A percentile compares a stretch with the other conserved stretches of the same genome.
Evolutionary conservation across 768 basidiomycete genomes (phyloP).

Genomic region (Chalciporus sphaerocephalus): DNA sequence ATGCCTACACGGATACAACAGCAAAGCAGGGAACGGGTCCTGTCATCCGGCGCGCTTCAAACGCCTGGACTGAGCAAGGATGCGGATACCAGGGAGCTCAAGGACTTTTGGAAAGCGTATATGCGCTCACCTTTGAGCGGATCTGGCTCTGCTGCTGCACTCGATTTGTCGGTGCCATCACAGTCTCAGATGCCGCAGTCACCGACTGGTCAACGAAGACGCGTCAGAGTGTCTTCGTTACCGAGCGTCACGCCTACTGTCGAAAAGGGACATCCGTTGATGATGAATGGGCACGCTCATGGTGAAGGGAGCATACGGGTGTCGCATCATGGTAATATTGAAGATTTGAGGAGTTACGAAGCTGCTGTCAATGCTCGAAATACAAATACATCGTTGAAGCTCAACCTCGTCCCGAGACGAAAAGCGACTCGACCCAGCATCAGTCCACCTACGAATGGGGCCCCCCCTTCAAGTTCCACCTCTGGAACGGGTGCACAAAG

Average conservation of each 20-base stretch:
- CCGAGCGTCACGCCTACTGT: slow-evolving; percentile 65
- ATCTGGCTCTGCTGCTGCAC: slow-evolving; percentile 15
- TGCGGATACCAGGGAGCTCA: slow-evolving; percentile 45
- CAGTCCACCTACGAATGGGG: slow-evolving; percentile 16
- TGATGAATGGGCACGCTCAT: slow-evolving; percentile 19
- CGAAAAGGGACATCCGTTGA: slow-evolving; percentile 19
- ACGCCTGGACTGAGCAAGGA: slow-evolving; percentile 35
- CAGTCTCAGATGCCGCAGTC: slow-evolving; percentile 24
- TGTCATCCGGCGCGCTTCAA: slow-evolving; percentile 27
- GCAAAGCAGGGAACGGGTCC: slow-evolving; percentile 17
- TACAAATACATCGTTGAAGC: slow-evolving; percentile 53
- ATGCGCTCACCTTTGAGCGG: slow-evolving; percentile 61
- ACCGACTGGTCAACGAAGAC: slow-evolving; percentile 31
- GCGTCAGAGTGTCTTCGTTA: slow-evolving; percentile 60
- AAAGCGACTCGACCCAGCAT: slow-evolving; percentile 22
- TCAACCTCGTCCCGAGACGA: slow-evolving; percentile 50
- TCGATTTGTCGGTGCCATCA: slow-evolving; percentile 9
- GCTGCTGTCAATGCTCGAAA: slow-evolving; percentile 70
- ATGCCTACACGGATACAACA: slow-evolving; percentile 36
- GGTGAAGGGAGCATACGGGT: slow-evolving; percentile 33
- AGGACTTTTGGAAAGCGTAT: slow-evolving; percentile 73
- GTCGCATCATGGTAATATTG: slow-evolving; percentile 44
- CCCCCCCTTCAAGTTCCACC: not conserved
- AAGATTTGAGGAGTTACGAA: slow-evolving; percentile 69
- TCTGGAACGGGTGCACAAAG: not conserved